Evolutionary conservation across 2,329 filamentous ascomycete genomes (phyloP), one percentile per base, ranked within the genome.

Genomic region (Ilyonectria sp.): DNA sequence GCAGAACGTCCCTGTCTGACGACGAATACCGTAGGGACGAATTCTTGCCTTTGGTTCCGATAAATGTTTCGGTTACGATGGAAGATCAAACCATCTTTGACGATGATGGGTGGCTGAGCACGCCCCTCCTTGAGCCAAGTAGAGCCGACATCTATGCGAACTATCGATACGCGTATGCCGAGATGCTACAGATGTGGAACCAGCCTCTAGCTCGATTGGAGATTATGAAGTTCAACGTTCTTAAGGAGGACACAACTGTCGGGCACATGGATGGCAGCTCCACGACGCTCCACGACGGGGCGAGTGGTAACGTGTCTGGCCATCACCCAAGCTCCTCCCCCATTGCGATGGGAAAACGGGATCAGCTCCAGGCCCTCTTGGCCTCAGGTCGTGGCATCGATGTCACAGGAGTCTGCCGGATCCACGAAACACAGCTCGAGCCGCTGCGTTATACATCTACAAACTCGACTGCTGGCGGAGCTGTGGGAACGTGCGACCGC

Each of bases 191-290:
- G 70, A 87, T 89, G 79, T 92, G 91, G 91, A 83, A 85, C 2
- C 86, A 90, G 63, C 89, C 89, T 0, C 80, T 92, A 5, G 85
- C 88, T 35, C 84, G 90, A 19, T 84, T 92, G 1, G 91, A 93
- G 75, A 87, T 93, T 31, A 85, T 92, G 80, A 92, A 93, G 74
- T 92, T 92, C 74, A 92, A 92, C 69, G 85, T 89, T 4, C 81
- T 92, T 44, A 86, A 86, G 61, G 86, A 87, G 29, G 83, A 86
- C 54, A 73, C 53, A 72, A 76, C 62, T 23, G 69, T 47, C 6
- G 74, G 76, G 1, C 77, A 76, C 33, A 63, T 68, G 4, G 78
- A 81, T 23, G 75, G 72, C 49, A 80, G 76, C 67, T 77, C 80
- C 9, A 73, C 79, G 59, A 81, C 80, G 49, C 76, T 81, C 21